Base-by-base conservation (phyloP, 176 grass and related monocot genomes). In the Panicum miliaceum region DNA sequence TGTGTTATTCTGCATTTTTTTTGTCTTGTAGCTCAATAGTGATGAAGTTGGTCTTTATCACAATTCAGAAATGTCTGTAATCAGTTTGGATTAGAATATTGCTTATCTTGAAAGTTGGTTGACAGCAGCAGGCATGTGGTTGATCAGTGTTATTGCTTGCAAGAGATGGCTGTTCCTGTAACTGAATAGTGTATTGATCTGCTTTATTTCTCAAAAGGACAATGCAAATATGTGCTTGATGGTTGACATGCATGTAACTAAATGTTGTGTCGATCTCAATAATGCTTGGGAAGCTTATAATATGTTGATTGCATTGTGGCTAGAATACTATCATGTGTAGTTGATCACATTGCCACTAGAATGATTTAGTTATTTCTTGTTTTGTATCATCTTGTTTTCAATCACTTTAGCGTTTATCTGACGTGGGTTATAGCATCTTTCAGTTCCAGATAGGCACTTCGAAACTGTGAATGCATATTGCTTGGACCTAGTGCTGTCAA, bases 381-480 rank as follows among this genome's bases (percentile, higher is more conserved):
- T 48, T 29, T 56, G 53, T 73, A 71, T 68, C 50, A 73, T 62
- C 40, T 37, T 29, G 8, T 63, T n/a, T 43, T 2, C 36, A 18
- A 16, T 14, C 23, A 57, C 40, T 37, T 76, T 85, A 19, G 46
- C 29, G 29, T 32, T 32, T 85, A 78, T 78, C 18, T 59, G 27
- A 11, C 51, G 60, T 48, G 7, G 38, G 3, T 34, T 27, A 19
- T 76, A 76, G 35, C 10, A 53, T 66, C 32, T 48, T 26, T 12
- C 22, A 63, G 64, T 68, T 12, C 11, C 59, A 47, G 77, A 22
- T 2, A 32, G 23, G 8, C 57, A 78, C 19, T 38, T 85, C 36
- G 58, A 80, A 69, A 12, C n/a, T 84, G 34, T 84, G 35, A 4
- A 41, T 20, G 36, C 81, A 27, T 73, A 35, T 15, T 52, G 45